Evolutionary conservation across 208 protist genomes (phyloP).

Genomic region (Angomonas deanei): DNA sequence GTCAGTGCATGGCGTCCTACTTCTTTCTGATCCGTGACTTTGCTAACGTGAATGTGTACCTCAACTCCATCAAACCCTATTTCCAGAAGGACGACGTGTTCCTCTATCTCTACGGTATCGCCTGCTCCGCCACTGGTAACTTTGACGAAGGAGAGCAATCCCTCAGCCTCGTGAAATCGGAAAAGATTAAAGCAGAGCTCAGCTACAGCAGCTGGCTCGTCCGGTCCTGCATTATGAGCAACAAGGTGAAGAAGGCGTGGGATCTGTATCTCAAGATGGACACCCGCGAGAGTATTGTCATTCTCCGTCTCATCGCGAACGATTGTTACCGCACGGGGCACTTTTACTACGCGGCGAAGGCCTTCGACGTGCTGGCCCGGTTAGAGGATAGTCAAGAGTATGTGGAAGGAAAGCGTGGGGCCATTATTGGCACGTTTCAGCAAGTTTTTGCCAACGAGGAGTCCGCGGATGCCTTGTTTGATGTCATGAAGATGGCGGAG

Average conservation of each 20-base stretch:
- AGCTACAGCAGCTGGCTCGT: slow-evolving; percentile 93
- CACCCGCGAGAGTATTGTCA: slow-evolving; percentile 90
- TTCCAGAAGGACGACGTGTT: slow-evolving; percentile 94
- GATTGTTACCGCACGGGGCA: slow-evolving; percentile 94
- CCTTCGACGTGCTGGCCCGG: slow-evolving; percentile 96
- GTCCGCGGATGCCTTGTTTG: slow-evolving; percentile 75
- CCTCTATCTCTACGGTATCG: slow-evolving; percentile 90
- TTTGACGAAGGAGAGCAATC: slow-evolving; percentile 88
- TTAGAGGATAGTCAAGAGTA: slow-evolving; percentile 93
- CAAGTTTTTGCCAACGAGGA: slow-evolving; percentile 92
- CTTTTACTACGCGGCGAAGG: slow-evolving; percentile 97
- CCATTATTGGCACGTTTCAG: slow-evolving; percentile 95
- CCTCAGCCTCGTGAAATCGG: slow-evolving; percentile 79
- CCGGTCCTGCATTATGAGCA: slow-evolving; percentile 93
- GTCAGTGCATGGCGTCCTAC: slow-evolving; percentile 97
- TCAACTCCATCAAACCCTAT: slow-evolving; percentile 95
- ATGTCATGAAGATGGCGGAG: slow-evolving; percentile 92
- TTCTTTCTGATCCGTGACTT: slow-evolving; percentile 96
- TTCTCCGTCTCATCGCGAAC: slow-evolving; percentile 96
- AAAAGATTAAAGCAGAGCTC: slow-evolving; percentile 91
- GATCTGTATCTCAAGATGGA: slow-evolving; percentile 97
- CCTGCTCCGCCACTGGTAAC: slow-evolving; percentile 77
- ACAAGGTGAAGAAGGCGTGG: slow-evolving; percentile 93
- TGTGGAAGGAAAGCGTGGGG: slow-evolving; percentile 95
- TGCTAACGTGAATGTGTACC: slow-evolving; percentile 94